Conservation (phyloP, 805 yeast species). For the Wickerhamomyces subpelliculosus region DNA sequence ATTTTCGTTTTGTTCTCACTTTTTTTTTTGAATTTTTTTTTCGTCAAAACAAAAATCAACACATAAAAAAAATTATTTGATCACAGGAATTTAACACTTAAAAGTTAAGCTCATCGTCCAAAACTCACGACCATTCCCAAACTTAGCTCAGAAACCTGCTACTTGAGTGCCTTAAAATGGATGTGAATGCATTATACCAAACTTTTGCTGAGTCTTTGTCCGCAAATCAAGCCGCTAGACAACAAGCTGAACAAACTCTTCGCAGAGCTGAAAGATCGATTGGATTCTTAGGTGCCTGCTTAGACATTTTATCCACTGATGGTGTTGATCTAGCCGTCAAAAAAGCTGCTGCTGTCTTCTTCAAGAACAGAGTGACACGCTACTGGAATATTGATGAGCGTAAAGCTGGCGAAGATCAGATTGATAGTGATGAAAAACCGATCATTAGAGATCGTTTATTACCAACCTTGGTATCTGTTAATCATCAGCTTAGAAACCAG, state of each 20-base stretch:
- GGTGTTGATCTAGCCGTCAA: conserved; percentile 47
- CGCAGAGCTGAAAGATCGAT: conserved; percentile 48
- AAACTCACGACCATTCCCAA: neutral
- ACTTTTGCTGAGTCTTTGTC: conserved; percentile 78
- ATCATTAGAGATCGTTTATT: conserved; percentile 63
- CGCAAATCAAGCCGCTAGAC: conserved; percentile 53
- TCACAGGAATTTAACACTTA: too few relatives aligned
- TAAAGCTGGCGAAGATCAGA: conserved; percentile 25
- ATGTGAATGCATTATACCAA: conserved; percentile 56
- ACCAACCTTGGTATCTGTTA: conserved; percentile 49
- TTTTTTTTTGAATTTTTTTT: too few relatives aligned
- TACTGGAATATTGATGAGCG: conserved; percentile 46
- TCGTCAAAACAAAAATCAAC: too few relatives aligned
- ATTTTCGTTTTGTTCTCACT: too few relatives aligned
- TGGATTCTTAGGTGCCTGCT: conserved; percentile 78
- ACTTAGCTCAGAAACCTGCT: neutral
- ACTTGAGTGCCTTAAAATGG: conserved; percentile 38
- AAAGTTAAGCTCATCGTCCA: too few relatives aligned
- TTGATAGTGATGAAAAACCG: conserved; percentile 70
- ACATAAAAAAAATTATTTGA: too few relatives aligned
- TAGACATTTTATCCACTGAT: conserved; percentile 58
- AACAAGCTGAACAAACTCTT: conserved; percentile 64
- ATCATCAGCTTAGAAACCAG: conserved; percentile 33
- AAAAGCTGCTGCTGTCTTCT: conserved; percentile 72
- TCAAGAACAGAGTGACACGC: conserved; percentile 65